Base-by-base conservation (phyloP, 208 protist genomes). In the Trypanosoma conorhini region DNA sequence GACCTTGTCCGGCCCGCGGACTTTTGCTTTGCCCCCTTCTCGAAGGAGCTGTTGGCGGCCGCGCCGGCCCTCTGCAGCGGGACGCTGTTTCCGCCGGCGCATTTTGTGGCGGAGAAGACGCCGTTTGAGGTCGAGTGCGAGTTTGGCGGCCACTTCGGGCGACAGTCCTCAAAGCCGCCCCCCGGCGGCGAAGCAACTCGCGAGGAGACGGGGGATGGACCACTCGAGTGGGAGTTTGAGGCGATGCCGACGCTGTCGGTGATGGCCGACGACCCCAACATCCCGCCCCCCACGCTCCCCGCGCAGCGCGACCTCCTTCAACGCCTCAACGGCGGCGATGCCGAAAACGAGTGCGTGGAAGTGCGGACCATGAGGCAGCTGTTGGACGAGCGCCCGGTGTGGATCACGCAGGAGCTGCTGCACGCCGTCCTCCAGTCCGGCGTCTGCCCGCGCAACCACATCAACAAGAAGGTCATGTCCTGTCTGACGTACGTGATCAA, bases 401-500 rank as follows among this genome's bases (percentile, higher is more conserved):
- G 89, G 87, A 70, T 71, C 40, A 74, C 81, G 62, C 50, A 62
- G 33, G 83, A 85, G 22, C 77, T 95, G 48, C 61, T 71, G 50
- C 73, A 80, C 38, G 85, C 89, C 26, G 83, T 92, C 77, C 55
- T 85, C 63, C 67, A 81, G 46, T 82, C 85, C 15, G 89, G 89
- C 1, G 38, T 72, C 44, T 95, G 89, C 63, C 89, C 89, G 30
- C 73, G 81, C 35, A 66, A 42, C n/a, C 76, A 85, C 69, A 73
- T 79, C 26, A 93, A 92, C 73, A 87, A 86, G 66, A 80, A 87
- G 55, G 80, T 86, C 4, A 79, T 93, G 31, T 51, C 72, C 30
- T 84, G 79, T 51, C 70, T 92, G 42, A 92, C 90, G 21, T 96
- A 96, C 59, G 48, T 85, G 5, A 82, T 96, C 30, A 62, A 61